These are phyloP conservation scores for Trypanosoma congolense DNA, from an alignment of 208 protist genomes.

Conservation along the genomic window DNA sequence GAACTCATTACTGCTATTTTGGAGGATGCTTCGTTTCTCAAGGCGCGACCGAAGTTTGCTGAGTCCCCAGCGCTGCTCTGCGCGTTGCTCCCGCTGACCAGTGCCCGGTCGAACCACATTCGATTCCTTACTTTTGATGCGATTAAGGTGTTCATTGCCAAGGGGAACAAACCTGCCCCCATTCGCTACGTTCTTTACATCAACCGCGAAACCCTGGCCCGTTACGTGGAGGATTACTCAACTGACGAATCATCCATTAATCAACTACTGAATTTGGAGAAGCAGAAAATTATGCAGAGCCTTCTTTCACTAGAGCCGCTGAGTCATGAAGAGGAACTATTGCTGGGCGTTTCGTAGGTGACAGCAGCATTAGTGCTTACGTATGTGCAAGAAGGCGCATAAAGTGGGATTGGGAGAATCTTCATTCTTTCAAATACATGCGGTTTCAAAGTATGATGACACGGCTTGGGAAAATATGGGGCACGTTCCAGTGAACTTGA, in stretches of 20 bases:
- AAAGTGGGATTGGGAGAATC: too few species aligned
- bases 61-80: conserved; percentile 58
- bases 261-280: conserved; percentile 19
- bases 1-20: conserved; percentile 28
- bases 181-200: conserved; percentile 31
- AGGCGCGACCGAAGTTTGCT: conserved; percentile 30
- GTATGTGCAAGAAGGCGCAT: too few species aligned
- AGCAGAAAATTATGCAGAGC: conserved; percentile 24
- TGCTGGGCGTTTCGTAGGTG: conserved; percentile 7
- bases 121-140: conserved; percentile 26
- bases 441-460: too few species aligned
- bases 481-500: too few species aligned
- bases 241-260: conserved; percentile 16
- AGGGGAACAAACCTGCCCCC: conserved; percentile 28
- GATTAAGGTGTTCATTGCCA: conserved; percentile 28
- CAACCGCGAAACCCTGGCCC: conserved; percentile 31
- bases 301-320: conserved; percentile 22
- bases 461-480: too few species aligned
- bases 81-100: conserved; percentile 35
- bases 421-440: too few species aligned
- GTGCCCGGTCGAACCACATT: conserved; percentile 21
- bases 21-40: conserved; percentile 23
- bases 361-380: not conserved
- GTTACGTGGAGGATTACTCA: conserved; percentile 32
- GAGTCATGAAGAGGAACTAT: conserved; percentile 26